Evolutionary conservation across 148 eudicot genomes (phyloP), one percentile per base, ranked within the genome.

Genomic region (Nepenthes mirabilis): DNA sequence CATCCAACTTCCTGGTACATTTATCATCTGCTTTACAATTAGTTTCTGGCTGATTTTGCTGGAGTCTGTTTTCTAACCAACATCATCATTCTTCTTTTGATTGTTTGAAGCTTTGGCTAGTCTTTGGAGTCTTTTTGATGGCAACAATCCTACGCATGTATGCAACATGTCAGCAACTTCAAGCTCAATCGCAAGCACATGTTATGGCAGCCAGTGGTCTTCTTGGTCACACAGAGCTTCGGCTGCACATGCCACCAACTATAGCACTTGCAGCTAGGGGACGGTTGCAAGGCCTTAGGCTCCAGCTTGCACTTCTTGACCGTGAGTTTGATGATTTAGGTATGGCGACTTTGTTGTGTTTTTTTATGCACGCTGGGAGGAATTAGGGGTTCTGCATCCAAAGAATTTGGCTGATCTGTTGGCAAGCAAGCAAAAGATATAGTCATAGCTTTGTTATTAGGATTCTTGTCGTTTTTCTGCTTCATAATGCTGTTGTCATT

Each of bases 101-200:
- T 6, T 58, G 6, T 58, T 61, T 75, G 66, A 59, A 91, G 97
- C 93, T 91, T 37, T 91, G 97, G 97, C 75, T 91, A 67, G 97
- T 88, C 51, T 78, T 91, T 75, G 95, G 93, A 57, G 87, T 85
- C 70, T 91, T 91, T 83, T 72, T 87, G 66, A 81, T 91, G 84
- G 97, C 97, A 58, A 85, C 97, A 47, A 81, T 83, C 69, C 64
- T 91, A 23, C 80, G 97, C 59, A 91, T 91, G 97, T 91, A 91
- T 60, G 95, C 97, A 53, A 88, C 97, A 55, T 91, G 95, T 73
- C 95, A 88, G 70, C 97, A 91, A 64, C 95, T 91, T 77, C 97
- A 91, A 74, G 95, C 96, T 67, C 96, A 91, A 71, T 90, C 95
- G 37, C 97, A 91, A 71, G 93, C 95, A 33, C 95, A 88, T 81